Evolutionary conservation across 371 early-diverging fungal species (phyloP), one percentile per base, ranked within the genome.

Genomic region (Actinomortierella wolfii): DNA sequence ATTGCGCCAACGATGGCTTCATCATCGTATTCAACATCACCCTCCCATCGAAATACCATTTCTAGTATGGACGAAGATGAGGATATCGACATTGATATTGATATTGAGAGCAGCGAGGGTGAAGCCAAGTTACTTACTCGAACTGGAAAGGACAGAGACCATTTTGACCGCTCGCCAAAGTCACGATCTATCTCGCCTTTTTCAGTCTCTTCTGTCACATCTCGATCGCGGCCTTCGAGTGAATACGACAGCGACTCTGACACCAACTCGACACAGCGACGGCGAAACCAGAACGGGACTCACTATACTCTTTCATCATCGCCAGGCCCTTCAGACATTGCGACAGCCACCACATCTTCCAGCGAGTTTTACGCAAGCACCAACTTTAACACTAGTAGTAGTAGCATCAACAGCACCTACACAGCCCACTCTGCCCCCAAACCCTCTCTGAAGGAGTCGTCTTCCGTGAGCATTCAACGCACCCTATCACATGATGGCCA

Each of bases 51-150:
- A 28, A 46, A 55, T 3, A 54, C 28, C 39, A 40, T 54, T 7
- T 58, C 44, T 6, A 62, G 63, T 21, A 61, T 58, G 49, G 79
- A 70, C 41, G 69, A 67, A 14, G 77, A 66, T 17, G 85, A 82
- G 45, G 84, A 83, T 9, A 70, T 80, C 41, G 83, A 82, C 40
- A 66, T 70, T 24, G 74, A 73, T 15, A 75, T 78, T 24, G 69
- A 69, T 15, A 75, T 78, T 24, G 69, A 69, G n/a, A 77, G 65
- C 51, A 67, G 62, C 11, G 73, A 78, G 26, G 67, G 74, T 15
- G 64, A 70, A 6, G 20, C 56, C 21, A 24, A 17, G 43, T 58
- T 5, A 46, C 56, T 6, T 57, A 59, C 15, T 21, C 54, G 18
- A 57, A 11, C 20, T 48, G 64, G 28, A 44, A 55, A n/a, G 25